These are phyloP conservation scores for Lactuca saligna DNA, from an alignment of 129 eudicot species.

Conservation along the genomic window DNA sequence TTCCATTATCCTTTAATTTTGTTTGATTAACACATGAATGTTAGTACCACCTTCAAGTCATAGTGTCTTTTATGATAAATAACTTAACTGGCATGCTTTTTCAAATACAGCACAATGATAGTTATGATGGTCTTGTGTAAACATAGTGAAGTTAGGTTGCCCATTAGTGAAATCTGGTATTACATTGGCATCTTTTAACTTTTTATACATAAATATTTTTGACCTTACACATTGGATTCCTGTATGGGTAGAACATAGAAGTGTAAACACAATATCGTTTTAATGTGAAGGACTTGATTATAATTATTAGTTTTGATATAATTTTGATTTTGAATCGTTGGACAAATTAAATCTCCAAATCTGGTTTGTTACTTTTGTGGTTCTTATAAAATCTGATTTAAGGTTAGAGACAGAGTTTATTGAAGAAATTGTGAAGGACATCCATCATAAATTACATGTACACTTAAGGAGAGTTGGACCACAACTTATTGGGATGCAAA, in stretches of 20 bases:
- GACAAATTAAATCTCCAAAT: not conserved
- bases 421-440: conserved; percentile 8
- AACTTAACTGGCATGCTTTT: not conserved
- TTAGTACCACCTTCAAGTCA: not conserved
- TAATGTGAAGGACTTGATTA: too few relatives aligned
- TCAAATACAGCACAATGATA: too few relatives aligned
- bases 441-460: conserved; percentile 4
- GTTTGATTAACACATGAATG: not conserved
- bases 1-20: not conserved
- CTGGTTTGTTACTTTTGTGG: not conserved
- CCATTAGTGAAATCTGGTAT: too few relatives aligned
- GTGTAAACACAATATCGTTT: too few relatives aligned
- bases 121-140: too few relatives aligned
- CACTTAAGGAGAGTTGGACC: not conserved
- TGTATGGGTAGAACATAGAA: too few relatives aligned
- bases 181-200: too few relatives aligned
- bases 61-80: not conserved
- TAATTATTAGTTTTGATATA: too few relatives aligned
- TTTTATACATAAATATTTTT: too few relatives aligned
- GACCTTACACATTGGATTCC: too few relatives aligned
- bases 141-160: too few relatives aligned
- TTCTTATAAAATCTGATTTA: not conserved
- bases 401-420: conserved; percentile 18
- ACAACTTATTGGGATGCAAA: conserved; percentile 11
- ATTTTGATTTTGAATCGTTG: too few relatives aligned